A percentile compares a stretch with the other conserved stretches of the same genome.
Conservation (phyloP, 2,329 filamentous ascomycete species). For the Camillea tinctor region DNA sequence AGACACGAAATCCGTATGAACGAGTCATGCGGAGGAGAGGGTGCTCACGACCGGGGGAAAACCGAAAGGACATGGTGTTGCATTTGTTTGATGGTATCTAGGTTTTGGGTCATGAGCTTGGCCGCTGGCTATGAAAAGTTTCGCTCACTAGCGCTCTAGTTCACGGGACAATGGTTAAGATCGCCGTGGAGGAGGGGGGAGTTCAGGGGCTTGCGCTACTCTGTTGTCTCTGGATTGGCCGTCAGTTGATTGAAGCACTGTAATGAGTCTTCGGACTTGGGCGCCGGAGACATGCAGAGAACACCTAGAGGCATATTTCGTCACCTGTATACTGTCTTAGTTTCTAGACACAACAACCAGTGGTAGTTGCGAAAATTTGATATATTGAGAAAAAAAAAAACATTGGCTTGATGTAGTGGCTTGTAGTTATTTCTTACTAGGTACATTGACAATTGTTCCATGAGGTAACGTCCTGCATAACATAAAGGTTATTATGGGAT, state of each 20-base stretch:
- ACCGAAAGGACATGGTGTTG: constrained; percentile 18
- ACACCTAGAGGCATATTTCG: not conserved
- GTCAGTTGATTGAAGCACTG: not conserved
- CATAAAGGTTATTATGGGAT: no score
- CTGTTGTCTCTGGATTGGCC: not conserved
- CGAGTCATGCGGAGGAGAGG: constrained; percentile 2
- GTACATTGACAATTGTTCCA: no score
- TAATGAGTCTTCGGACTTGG: constrained; percentile 1
- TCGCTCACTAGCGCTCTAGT: not conserved
- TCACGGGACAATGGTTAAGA: not conserved
- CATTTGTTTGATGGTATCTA: constrained; percentile 24
- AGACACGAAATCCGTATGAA: constrained; percentile 2
- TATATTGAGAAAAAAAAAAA: constrained; percentile 8
- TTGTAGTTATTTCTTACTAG: not conserved
- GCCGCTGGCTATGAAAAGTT: constrained; percentile 14
- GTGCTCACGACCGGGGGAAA: constrained; percentile 4
- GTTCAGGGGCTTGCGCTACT: not conserved
- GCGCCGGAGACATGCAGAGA: constrained; percentile 1
- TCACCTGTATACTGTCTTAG: constrained; percentile 23
- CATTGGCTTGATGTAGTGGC: not conserved
- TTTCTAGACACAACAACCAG: constrained; percentile 23
- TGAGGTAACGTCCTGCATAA: not conserved
- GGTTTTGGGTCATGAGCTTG: constrained; percentile 16
- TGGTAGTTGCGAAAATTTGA: constrained; percentile 23
- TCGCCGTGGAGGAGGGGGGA: not conserved